Evolutionary conservation across 2,329 filamentous ascomycete species (phyloP).

Genomic region (Cordyceps javanica): DNA sequence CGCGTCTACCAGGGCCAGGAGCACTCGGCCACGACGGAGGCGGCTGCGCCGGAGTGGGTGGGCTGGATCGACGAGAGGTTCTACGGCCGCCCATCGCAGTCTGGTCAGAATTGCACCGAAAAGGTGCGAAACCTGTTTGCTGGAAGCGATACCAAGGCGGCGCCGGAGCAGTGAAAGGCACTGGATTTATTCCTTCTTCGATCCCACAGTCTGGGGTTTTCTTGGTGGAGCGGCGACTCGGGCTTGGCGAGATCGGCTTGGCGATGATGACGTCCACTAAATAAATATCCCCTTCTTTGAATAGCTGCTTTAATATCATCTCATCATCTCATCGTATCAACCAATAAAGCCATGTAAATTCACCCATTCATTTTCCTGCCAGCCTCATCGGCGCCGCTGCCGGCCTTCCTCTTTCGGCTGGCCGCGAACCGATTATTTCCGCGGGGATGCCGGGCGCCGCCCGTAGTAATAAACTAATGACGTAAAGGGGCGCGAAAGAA

Average conservation of each 20-base stretch:
- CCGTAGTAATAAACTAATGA: not conserved
- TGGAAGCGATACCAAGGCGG: not conserved
- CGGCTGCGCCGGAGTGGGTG: slow-evolving; percentile 7
- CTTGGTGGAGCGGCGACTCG: not conserved
- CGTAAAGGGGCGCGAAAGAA: not conserved
- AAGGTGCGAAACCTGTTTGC: not conserved
- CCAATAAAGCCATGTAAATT: not conserved
- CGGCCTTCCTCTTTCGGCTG: not conserved
- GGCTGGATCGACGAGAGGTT: slow-evolving; percentile 9
- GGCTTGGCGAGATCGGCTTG: slow-evolving; percentile 1
- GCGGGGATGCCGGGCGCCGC: not conserved
- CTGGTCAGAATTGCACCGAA: not conserved
- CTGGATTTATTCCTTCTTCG: not conserved
- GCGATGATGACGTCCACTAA: not conserved
- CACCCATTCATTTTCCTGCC: not conserved
- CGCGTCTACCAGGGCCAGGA: slow-evolving; percentile 7
- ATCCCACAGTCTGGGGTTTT: not conserved
- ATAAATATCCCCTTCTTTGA: not conserved
- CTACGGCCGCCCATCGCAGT: not conserved
- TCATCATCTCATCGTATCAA: not conserved
- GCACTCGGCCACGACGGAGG: slow-evolving; percentile 8
- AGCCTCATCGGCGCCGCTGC: not conserved
- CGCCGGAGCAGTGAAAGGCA: not conserved
- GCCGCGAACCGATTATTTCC: not conserved
- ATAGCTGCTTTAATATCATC: not conserved